Base-by-base conservation (phyloP, 2,329 filamentous ascomycete genomes). In the Aspergillus intermedius region DNA sequence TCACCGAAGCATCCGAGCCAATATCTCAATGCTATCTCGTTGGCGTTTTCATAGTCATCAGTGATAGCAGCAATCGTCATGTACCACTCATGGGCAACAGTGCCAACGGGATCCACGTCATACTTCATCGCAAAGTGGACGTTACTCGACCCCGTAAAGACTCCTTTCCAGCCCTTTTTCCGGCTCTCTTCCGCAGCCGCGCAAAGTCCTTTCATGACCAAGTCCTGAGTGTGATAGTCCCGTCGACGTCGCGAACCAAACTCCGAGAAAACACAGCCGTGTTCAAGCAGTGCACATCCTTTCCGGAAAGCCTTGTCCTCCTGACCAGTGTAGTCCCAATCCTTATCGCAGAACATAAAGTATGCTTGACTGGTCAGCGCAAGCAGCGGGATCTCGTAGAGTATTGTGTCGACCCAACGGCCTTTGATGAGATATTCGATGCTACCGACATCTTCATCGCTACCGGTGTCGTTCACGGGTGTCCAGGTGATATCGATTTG, bases 41-140 rank as follows among this genome's bases (percentile, higher is more conserved):
- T 95, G 3, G 93, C 91, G 53, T 80, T 77, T 58, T 82, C 79
- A 65, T 98, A 98, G 69, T 96, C 81, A 54, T 88, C 79, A 4
- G 86, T 88, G 58, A 96, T 89, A 35, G 93, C 91, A 1, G 93
- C 93, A 54, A 95, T 91, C 39, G 89, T 91, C 93, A 98, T 98
- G 75, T 96, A 97, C 93, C 93, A 98, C 72, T 98, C 93, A 64
- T 98, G 93, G 0, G 93, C 93, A 2, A 88, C 84, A 0, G 93
- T 98, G 4, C 93, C 93, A 10, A 97, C 81, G 0, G 93, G 90
- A 3, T 82, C 74, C 42, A 96, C 82, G 41, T 82, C 83, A 70
- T 95, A 91, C 61, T 89, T 86, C 89, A 95, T 95, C 9, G 93
- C 93, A 56, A 98, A 82, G 66, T 97, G 91, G 3, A 98, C 93